Evolutionary conservation across 2,329 filamentous ascomycete genomes (phyloP).

Genomic region (Sarocladium brachiariae): DNA sequence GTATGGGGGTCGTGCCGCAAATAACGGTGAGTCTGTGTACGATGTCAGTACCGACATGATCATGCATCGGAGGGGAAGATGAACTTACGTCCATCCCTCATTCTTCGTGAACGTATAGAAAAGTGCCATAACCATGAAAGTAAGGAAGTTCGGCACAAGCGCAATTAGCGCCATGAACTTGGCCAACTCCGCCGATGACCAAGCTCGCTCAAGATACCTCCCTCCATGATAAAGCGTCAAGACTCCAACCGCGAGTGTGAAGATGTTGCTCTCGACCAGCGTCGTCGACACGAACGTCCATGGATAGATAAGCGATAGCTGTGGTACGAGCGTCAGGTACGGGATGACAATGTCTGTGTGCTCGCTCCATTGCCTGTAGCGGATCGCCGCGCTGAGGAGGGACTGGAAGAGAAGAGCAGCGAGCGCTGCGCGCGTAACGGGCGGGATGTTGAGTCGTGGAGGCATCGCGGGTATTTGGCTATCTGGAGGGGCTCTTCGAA

Average conservation of each 20-base stretch:
- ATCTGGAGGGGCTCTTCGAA: background rate
- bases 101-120: constrained; percentile 64
- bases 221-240: constrained; percentile 85
- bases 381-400: constrained; percentile 71
- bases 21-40: constrained; percentile 64
- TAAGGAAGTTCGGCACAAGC: constrained; percentile 72
- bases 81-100: constrained; percentile 60
- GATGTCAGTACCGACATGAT: background rate
- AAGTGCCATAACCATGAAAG: constrained; percentile 66
- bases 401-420: constrained; percentile 70
- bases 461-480: constrained; percentile 1
- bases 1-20: constrained; percentile 80
- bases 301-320: constrained; percentile 76
- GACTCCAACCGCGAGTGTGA: constrained; percentile 72
- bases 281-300: constrained; percentile 88
- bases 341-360: constrained; percentile 65
- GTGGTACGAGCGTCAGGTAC: constrained; percentile 81
- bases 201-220: constrained; percentile 90
- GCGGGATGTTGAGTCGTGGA: constrained; percentile 75
- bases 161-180: constrained; percentile 78
- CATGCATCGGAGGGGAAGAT: background rate
- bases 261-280: constrained; percentile 87
- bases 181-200: constrained; percentile 85
- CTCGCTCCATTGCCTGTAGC: constrained; percentile 61
- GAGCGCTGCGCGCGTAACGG: constrained; percentile 78